Evolutionary conservation across 2,329 filamentous ascomycete species (phyloP).

Genomic region (Paraphoma sp.): DNA sequence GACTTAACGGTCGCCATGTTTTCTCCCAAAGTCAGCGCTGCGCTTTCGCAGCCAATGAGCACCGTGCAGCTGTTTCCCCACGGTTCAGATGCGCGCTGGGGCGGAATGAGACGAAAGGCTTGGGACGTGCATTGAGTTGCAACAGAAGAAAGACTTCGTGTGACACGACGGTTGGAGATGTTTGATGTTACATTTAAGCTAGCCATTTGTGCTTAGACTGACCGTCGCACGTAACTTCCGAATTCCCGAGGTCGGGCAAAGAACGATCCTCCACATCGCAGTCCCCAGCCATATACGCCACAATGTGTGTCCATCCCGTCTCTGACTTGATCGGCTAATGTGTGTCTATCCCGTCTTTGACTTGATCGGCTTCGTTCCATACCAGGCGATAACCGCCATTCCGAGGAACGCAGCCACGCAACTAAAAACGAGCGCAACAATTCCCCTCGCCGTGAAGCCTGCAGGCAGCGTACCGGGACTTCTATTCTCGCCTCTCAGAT

Average conservation of each 20-base stretch:
- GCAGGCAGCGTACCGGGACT: slow-evolving; percentile 64
- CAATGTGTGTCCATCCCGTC: slow-evolving; percentile 1
- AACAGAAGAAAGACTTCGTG: slow-evolving; percentile 19
- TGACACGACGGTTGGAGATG: slow-evolving; percentile 15
- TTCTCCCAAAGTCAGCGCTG: neutral
- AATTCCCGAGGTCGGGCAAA: neutral
- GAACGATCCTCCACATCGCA: neutral
- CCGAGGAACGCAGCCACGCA: slow-evolving; percentile 72
- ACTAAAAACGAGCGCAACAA: slow-evolving; percentile 77
- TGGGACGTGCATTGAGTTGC: slow-evolving; percentile 21
- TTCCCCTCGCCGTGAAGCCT: slow-evolving; percentile 75
- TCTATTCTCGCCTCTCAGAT: slow-evolving; percentile 60
- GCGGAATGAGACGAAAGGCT: slow-evolving; percentile 15
- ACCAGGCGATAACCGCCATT: slow-evolving; percentile 71
- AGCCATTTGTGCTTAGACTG: neutral
- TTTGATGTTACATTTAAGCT: slow-evolving; percentile 6
- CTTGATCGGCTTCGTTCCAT: slow-evolving; percentile 58
- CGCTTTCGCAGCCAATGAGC: neutral
- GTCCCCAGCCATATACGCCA: neutral
- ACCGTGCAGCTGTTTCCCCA: neutral
- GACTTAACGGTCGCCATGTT: slow-evolving; percentile 8
- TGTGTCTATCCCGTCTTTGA: slow-evolving; percentile 6
- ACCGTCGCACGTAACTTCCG: neutral
- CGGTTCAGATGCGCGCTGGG: neutral
- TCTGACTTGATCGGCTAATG: neutral